Base-by-base conservation (phyloP, 331 rosid species). In the Ulmus americana region DNA sequence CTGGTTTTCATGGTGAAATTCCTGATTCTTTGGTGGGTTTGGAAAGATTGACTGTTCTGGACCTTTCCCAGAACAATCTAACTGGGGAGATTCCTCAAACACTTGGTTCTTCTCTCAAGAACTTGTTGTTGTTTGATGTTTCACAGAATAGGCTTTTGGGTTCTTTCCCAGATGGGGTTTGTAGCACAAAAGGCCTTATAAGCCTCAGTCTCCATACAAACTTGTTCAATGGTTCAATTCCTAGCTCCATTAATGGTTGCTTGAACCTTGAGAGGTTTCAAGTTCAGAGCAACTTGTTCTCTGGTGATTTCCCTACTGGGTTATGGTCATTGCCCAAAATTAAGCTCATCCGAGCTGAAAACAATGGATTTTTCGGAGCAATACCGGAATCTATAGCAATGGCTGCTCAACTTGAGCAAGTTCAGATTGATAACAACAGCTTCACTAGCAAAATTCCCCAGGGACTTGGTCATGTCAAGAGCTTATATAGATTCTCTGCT, bases 401-500 rank as follows among this genome's bases (percentile, higher is more conserved):
- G 75, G 95, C 97, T 76, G 59, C 66, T 68, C 88, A 83, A 20
- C 78, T 94, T 63, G 98, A 94, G 84, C 98, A 94, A 75, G 86
- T 94, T 82, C 98, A 94, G 76, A 80, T 94, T 71, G 98, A 94
- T 77, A 87, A 85, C 71, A 94, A 94, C 76, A 80, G 58, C 64
- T 85, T 94, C 66, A 68, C 55, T 2, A 80, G 97, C 45, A 79
- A 65, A 74, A 79, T 94, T 55, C 98, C 98, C 52, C 76, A 67
- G 15, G 90, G 95, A 57, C 88, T 94, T 45, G 98, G 98, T 52
- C 39, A 60, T 50, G 81, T 94, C 44, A 78, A 83, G 70, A 89
- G 88, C 82, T 83, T 94, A 38, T 94, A 94, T 68, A 82, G 97
- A 82, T 94, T 94, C 70, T 89, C 98, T 28, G 98, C 97, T 4